phyloP scores from a whole-genome alignment of 345 rosid genomes.

The Gossypium herbaceum region DNA sequence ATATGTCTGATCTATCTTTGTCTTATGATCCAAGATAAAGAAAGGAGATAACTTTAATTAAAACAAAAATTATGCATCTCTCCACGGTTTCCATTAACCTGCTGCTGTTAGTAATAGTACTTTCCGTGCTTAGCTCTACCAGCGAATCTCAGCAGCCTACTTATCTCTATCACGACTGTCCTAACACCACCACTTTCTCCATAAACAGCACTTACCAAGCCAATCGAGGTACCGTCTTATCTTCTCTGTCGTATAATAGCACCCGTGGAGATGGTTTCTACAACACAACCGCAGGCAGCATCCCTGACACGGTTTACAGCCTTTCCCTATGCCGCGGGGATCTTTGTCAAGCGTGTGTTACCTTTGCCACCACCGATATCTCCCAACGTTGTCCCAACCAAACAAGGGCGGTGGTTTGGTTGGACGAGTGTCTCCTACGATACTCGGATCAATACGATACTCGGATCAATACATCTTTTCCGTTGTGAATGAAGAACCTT shows the following conservation, averaged over 20 bases:
- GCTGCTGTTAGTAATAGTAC: background rate
- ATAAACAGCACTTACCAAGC: background rate
- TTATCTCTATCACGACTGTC: background rate
- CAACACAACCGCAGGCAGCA: constrained; percentile 20
- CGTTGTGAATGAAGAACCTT: background rate
- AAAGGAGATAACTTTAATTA: too few relatives aligned
- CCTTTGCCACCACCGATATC: background rate
- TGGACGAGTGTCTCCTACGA: background rate
- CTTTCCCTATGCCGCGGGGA: background rate
- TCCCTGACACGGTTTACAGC: background rate
- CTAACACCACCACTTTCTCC: background rate
- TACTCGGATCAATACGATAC: background rate
- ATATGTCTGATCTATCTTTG: too few relatives aligned
- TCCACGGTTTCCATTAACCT: background rate
- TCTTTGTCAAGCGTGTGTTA: background rate
- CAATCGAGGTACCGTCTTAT: background rate
- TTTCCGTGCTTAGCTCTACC: background rate
- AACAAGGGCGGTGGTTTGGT: background rate
- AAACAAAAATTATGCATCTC: background rate
- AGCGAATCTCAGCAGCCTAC: background rate
- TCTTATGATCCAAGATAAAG: too few relatives aligned
- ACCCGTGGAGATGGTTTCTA: constrained; percentile 14
- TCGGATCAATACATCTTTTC: background rate
- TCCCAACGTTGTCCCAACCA: background rate
- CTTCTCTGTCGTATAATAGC: background rate